phyloP scores from a whole-genome alignment of 805 yeast species.

The Wickerhamomyces strasburgensis region DNA sequence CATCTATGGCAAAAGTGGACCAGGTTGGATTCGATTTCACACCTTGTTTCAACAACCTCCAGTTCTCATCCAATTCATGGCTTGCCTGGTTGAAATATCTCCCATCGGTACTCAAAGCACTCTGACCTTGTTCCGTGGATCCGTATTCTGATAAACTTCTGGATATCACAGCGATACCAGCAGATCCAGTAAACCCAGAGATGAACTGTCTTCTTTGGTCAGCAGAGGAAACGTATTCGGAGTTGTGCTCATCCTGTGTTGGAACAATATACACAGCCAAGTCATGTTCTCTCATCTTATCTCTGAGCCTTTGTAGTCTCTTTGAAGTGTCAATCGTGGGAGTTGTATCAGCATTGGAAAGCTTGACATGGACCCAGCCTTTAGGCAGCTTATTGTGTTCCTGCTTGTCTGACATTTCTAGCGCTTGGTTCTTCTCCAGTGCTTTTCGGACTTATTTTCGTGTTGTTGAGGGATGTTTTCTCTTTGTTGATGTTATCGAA shows the following conservation, averaged over 20 bases:
- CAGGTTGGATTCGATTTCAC: conserved; percentile 65
- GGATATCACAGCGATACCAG: conserved; percentile 87
- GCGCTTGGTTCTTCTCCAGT: too few relatives aligned
- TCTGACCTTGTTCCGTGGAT: conserved; percentile 50
- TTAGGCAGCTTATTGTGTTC: too few relatives aligned
- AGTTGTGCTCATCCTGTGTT: conserved; percentile 90
- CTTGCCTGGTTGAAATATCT: conserved; percentile 90
- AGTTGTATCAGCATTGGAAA: conserved; percentile 14
- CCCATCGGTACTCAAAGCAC: conserved; percentile 89
- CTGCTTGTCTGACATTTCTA: too few relatives aligned
- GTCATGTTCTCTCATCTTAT: conserved; percentile 55
- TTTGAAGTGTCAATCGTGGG: conserved; percentile 50
- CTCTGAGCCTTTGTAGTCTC: conserved; percentile 57
- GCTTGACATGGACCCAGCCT: background rate
- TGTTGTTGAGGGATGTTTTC: too few relatives aligned
- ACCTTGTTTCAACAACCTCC: conserved; percentile 82
- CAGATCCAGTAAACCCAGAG: conserved; percentile 88
- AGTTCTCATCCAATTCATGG: conserved; percentile 70
- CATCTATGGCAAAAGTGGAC: conserved; percentile 70
- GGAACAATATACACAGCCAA: conserved; percentile 75
- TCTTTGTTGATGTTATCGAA: too few relatives aligned
- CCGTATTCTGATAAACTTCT: conserved; percentile 36
- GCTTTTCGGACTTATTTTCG: too few relatives aligned
- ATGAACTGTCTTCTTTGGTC: conserved; percentile 83
- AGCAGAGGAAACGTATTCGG: conserved; percentile 77